A percentile compares a stretch with the other conserved stretches of the same genome.
phyloP scores from a whole-genome alignment of 768 basidiomycete genomes.

The Rhodotorula kratochvilovae region DNA sequence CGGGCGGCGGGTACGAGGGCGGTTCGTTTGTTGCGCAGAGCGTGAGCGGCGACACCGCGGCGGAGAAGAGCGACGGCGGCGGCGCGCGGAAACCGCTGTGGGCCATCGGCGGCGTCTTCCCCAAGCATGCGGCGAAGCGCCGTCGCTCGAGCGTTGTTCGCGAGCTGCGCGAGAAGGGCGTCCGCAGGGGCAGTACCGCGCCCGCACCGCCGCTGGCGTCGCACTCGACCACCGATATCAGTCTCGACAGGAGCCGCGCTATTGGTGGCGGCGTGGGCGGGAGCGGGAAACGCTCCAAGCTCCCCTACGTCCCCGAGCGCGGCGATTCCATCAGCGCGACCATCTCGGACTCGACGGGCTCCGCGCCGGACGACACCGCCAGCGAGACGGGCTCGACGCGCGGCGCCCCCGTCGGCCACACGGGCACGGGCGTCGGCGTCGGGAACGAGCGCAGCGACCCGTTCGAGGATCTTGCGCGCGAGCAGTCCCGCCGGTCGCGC shows the following conservation, averaged over 20 bases:
- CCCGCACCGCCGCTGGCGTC: not conserved
- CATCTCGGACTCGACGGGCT: not conserved
- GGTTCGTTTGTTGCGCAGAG: not conserved
- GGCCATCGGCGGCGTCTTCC: conserved; percentile 33
- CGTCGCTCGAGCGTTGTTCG: not conserved
- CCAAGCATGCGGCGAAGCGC: conserved; percentile 3
- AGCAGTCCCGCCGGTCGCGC: not conserved
- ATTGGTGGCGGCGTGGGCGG: too few species aligned
- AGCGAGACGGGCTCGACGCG: too few species aligned
- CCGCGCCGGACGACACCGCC: not conserved
- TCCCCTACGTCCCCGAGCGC: not conserved
- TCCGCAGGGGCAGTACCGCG: not conserved
- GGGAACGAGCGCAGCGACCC: conserved; percentile 8
- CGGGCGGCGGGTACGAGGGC: not conserved
- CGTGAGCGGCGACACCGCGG: not conserved
- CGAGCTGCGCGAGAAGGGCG: conserved; percentile 4
- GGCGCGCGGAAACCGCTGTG: conserved; percentile 11
- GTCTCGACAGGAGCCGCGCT: not conserved
- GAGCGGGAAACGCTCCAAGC: not conserved
- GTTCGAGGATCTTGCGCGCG: not conserved
- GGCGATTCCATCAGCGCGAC: not conserved
- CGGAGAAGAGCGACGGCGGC: not conserved
- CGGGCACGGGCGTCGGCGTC: not conserved
- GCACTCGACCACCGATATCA: not conserved
- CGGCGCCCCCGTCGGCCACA: not conserved